Evolutionary conservation across 345 rosid species (phyloP).

Genomic region (Eucalyptus polyanthemos): DNA sequence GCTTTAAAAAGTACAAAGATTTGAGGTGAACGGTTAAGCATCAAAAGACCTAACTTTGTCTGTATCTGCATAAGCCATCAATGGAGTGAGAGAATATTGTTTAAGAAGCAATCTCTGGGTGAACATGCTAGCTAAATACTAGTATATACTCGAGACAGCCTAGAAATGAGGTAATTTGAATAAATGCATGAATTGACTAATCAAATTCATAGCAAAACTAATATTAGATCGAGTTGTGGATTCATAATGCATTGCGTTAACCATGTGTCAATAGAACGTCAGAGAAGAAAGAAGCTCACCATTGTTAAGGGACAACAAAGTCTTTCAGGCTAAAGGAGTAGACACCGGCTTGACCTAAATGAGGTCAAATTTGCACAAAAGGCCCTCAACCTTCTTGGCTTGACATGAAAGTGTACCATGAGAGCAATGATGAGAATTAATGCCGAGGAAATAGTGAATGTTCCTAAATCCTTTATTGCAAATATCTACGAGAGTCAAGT

Average conservation of each 20-base stretch:
- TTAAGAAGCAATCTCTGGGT: background rate
- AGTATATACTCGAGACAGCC: accelerated
- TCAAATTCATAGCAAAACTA: background rate
- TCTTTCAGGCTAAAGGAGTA: background rate
- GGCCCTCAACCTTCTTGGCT: background rate
- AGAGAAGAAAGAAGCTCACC: background rate
- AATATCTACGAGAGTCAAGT: background rate
- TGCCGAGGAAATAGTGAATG: background rate
- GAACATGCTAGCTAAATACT: background rate
- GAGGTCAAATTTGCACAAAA: background rate
- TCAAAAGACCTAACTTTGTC: background rate
- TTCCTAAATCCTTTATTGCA: background rate
- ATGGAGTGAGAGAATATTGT: background rate
- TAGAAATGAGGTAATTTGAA: background rate
- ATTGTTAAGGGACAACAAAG: background rate
- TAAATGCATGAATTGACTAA: background rate
- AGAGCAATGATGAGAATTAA: background rate
- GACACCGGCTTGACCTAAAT: background rate
- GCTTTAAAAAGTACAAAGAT: background rate
- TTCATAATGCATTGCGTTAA: background rate
- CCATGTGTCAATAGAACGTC: background rate
- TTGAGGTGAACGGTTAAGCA: accelerated
- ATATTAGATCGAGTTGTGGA: background rate
- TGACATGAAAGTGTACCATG: background rate
- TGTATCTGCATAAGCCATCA: background rate